These are phyloP conservation scores for Entomortierella lignicola DNA, from an alignment of 192 early-diverging fungal genomes.

Conservation along the genomic window DNA sequence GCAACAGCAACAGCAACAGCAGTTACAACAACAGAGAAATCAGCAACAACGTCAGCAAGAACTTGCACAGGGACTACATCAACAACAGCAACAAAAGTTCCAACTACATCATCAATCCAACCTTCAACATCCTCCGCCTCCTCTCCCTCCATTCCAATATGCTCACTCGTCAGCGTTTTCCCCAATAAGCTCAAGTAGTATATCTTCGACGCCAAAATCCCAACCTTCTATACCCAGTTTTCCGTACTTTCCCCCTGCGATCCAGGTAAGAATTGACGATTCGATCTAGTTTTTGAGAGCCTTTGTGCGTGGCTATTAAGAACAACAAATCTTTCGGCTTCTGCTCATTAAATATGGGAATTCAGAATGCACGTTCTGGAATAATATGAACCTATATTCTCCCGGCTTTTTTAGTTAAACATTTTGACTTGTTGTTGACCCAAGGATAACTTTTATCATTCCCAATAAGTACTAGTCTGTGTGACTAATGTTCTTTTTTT, in stretches of 20 bases:
- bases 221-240: slow-evolving; percentile 36
- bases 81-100: not conserved
- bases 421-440: too few relatives aligned
- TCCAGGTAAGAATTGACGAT: slow-evolving; percentile 21
- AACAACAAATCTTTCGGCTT: not conserved
- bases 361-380: too few relatives aligned
- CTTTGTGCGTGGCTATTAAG: not conserved
- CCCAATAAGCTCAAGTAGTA: not conserved
- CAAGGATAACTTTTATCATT: too few relatives aligned
- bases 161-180: not conserved
- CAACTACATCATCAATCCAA: not conserved
- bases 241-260: slow-evolving; percentile 51
- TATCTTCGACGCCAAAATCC: not conserved
- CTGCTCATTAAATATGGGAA: not conserved
- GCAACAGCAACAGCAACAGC: slow-evolving; percentile 14
- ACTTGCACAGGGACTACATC: not conserved
- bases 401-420: too few relatives aligned
- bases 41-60: slow-evolving; percentile 16
- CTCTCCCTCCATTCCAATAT: not conserved
- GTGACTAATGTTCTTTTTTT: too few relatives aligned
- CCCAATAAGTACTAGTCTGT: too few relatives aligned
- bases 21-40: slow-evolving; percentile 7
- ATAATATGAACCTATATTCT: too few relatives aligned
- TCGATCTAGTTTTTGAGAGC: not conserved
- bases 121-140: not conserved